A percentile compares a stretch with the other conserved stretches of the same genome.
These are phyloP conservation scores for Quercus tomentella DNA, from an alignment of 331 rosid genomes.

Conservation along the genomic window DNA sequence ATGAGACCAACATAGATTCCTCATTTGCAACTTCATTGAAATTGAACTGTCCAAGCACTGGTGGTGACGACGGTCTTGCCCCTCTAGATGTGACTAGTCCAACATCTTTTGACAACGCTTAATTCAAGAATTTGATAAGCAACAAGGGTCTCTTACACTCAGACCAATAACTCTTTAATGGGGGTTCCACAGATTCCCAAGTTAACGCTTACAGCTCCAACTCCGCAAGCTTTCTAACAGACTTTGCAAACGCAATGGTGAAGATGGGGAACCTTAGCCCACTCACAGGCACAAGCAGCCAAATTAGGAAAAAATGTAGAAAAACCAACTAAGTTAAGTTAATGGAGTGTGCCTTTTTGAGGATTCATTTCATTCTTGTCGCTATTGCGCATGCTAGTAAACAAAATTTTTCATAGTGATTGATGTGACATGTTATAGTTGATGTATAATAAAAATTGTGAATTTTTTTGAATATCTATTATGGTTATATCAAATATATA, in stretches of 20 bases:
- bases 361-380: too few relatives aligned
- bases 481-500: too few relatives aligned
- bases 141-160: too few relatives aligned
- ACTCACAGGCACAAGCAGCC: constrained; percentile 56
- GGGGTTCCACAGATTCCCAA: too few relatives aligned
- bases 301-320: constrained; percentile 56
- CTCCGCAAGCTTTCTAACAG: too few relatives aligned
- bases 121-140: constrained; percentile 40
- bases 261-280: constrained; percentile 74
- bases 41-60: constrained; percentile 48
- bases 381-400: too few relatives aligned
- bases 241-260: constrained; percentile 51
- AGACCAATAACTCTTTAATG: too few relatives aligned
- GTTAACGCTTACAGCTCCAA: too few relatives aligned
- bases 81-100: constrained; percentile 51
- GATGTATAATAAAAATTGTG: too few relatives aligned
- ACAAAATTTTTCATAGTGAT: too few relatives aligned
- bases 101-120: constrained; percentile 54
- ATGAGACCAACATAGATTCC: constrained; percentile 32
- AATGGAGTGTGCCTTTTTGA: background rate
- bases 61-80: constrained; percentile 44
- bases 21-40: constrained; percentile 28
- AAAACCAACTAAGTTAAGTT: constrained; percentile 13
- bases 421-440: too few relatives aligned
- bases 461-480: too few relatives aligned